A percentile compares a stretch with the other conserved stretches of the same genome.
Conservation (phyloP, 2,329 filamentous ascomycete species). For the Graphiopsis chlorocephala region DNA sequence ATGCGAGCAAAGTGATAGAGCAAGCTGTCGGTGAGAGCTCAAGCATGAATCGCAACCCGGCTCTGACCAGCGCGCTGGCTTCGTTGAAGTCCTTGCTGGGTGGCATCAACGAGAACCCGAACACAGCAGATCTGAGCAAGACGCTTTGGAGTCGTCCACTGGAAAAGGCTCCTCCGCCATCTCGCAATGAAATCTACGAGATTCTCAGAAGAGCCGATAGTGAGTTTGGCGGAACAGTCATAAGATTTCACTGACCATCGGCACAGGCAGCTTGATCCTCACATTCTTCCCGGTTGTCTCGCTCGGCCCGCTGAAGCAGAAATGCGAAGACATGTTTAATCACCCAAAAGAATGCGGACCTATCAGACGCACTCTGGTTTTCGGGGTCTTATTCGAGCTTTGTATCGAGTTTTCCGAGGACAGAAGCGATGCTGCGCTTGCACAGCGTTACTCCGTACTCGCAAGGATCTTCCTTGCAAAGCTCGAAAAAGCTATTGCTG, state of each 20-base stretch:
- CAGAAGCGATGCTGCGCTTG: slow-evolving; percentile 3
- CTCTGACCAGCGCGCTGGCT: slow-evolving; percentile 14
- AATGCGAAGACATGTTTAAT: slow-evolving; percentile 14
- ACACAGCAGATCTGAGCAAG: slow-evolving; percentile 13
- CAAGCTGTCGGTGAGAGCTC: slow-evolving; percentile 18
- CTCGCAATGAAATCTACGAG: slow-evolving; percentile 8
- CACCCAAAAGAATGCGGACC: slow-evolving; percentile 7
- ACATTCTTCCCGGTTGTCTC: slow-evolving; percentile 17
- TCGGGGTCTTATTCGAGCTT: slow-evolving; percentile 17
- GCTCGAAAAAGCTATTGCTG: slow-evolving; percentile 16
- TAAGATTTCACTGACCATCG: not conserved
- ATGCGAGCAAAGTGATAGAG: slow-evolving; percentile 17
- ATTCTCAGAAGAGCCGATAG: slow-evolving; percentile 2
- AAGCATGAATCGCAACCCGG: slow-evolving; percentile 10
- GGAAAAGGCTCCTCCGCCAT: slow-evolving; percentile 8
- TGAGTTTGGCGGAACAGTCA: not conserved
- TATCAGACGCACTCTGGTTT: slow-evolving; percentile 16
- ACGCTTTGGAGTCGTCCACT: slow-evolving; percentile 10
- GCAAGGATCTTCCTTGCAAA: slow-evolving; percentile 7
- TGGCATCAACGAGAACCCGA: slow-evolving; percentile 16
- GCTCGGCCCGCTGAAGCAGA: slow-evolving; percentile 10
- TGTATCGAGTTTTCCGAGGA: slow-evolving; percentile 17
- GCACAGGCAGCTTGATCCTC: slow-evolving; percentile 17
- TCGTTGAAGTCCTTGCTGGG: slow-evolving; percentile 19
- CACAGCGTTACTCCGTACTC: slow-evolving; percentile 15